Percentiles rank a stretch among this genome's conserved stretches.
phyloP scores from a whole-genome alignment of 805 yeast species.

The Cyberlindnera xylosilytica region DNA sequence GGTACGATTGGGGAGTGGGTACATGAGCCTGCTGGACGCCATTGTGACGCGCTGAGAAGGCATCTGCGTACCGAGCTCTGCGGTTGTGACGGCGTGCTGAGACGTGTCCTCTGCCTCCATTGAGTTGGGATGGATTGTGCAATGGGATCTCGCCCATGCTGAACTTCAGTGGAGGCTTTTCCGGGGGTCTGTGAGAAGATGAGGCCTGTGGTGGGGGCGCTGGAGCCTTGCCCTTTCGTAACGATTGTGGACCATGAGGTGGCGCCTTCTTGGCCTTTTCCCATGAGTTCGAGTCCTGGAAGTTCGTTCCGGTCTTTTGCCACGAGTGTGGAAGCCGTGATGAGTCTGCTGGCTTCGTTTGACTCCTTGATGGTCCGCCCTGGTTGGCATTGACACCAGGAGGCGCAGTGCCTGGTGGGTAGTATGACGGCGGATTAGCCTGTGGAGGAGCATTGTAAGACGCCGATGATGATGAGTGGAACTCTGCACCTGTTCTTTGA shows the following conservation, averaged over 20 bases:
- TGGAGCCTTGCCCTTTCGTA: no score
- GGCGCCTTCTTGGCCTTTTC: background rate
- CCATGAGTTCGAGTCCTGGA: background rate
- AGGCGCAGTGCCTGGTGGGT: background rate
- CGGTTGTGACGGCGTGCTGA: no score
- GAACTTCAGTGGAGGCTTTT: background rate
- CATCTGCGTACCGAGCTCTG: background rate
- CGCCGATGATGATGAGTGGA: background rate
- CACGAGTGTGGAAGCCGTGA: constrained; percentile 7
- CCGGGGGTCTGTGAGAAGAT: background rate
- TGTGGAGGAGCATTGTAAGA: no score
- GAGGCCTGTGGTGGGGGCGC: background rate
- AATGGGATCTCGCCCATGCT: background rate
- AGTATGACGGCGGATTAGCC: background rate
- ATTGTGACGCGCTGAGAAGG: background rate
- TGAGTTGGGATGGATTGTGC: background rate
- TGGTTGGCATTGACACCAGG: background rate
- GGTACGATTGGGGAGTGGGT: background rate
- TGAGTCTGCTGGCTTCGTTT: background rate
- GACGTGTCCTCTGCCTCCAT: no score
- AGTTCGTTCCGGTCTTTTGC: constrained; percentile 5
- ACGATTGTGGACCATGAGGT: no score
- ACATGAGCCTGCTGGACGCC: background rate
- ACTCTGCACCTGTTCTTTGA: background rate
- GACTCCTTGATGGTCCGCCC: background rate